These are phyloP conservation scores for Pseudotsuga menziesii DNA, from an alignment of 75 land plant genomes.

Conservation along the genomic window DNA sequence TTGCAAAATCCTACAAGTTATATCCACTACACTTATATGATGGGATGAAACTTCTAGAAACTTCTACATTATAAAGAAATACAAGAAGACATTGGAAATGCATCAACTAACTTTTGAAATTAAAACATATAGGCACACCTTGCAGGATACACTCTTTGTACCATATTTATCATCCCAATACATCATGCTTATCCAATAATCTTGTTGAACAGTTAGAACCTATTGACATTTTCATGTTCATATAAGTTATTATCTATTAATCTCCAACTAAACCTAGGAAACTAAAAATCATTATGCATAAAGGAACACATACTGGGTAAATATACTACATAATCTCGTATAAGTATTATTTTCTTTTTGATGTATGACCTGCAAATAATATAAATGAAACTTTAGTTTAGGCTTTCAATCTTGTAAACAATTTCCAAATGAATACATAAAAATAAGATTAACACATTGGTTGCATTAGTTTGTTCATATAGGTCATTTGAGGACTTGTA, in stretches of 20 bases:
- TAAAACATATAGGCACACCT: conserved; percentile 37
- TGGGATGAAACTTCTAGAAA: not conserved
- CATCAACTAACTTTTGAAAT: not conserved
- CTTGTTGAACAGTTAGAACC: conserved; percentile 87
- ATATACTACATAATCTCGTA: conserved; percentile 78
- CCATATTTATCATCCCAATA: conserved; percentile 91
- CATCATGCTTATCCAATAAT: conserved; percentile 96
- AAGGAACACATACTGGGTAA: conserved; percentile 53
- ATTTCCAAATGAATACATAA: no score
- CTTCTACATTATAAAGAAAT: not conserved
- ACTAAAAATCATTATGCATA: not conserved
- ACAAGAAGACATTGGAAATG: not conserved
- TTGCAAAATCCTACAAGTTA: conserved; percentile 72
- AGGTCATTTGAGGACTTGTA: no score
- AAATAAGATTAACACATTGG: no score
- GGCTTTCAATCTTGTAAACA: no score
- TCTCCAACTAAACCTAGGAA: not conserved
- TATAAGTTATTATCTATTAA: not conserved
- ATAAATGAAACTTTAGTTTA: no score
- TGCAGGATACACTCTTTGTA: conserved; percentile 91
- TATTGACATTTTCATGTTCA: conserved; percentile 12
- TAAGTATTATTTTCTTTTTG: conserved; percentile 71
- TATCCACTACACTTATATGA: not conserved
- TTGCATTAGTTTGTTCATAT: no score
- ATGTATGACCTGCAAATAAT: conserved; percentile 68